Base-by-base conservation (phyloP, 129 eudicot species). In the Smallanthus sonchifolius region DNA sequence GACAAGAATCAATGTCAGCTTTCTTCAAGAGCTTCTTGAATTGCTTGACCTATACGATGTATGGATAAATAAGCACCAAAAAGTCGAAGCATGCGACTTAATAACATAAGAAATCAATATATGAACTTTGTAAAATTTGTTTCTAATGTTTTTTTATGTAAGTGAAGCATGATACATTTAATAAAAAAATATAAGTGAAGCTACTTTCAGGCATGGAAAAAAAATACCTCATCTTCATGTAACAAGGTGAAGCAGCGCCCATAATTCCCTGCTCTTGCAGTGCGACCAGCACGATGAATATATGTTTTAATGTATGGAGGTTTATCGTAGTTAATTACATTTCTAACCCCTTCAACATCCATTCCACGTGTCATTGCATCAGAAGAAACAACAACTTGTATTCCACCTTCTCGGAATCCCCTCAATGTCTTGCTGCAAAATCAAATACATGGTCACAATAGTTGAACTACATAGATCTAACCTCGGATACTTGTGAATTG, bases 351-450 rank as follows among this genome's bases (percentile, higher is more conserved):
- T 78, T 89, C 92, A 65, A 92, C 92, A 75, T 92, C 98, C 95
- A 87, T 92, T 48, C 98, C 98, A 84, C 98, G 92, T 52, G 96
- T 86, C 88, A 92, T 85, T 48, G 88, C 93, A 81, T 92, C 98
- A 52, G 98, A 84, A 17, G 92, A 89, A 45, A 92, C 83, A 43
- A 92, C 87, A 2, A 89, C 95, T 79, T 87, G 90, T 67, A 86
- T 54, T 45, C 81, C 86, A 55, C 98, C 98, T 64, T 81, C 66
- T 35, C 96, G 82, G 65, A 92, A 92, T 54, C 88, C 88, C 81
- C 80, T 87, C 82, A 92, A 80, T 16, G 87, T 84, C 83, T 92
- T 87, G 83, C 98, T 92, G 82, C 54, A 78, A 13, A 38, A 54
- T 57, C 72, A 64, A 24, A 36, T 67, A 56, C 84, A 56, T 28